Percentiles rank a stretch among this genome's conserved stretches.
Conservation (phyloP, 164 flowering plant genomes). For the Stephania cephalantha region DNA sequence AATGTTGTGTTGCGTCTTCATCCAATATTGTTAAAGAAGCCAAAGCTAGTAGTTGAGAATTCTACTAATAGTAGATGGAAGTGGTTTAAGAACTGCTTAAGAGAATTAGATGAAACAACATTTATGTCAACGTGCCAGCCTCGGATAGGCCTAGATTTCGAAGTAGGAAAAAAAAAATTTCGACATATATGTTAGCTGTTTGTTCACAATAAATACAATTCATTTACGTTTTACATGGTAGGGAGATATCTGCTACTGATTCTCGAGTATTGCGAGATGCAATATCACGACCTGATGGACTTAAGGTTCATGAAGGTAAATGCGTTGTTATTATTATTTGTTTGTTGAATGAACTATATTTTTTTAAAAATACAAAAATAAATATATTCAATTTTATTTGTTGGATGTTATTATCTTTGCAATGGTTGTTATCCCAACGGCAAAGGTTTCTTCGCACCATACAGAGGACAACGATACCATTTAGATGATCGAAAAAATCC, state of each 20-base stretch:
- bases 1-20: background rate
- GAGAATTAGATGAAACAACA: background rate
- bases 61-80: background rate
- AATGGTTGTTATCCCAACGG: background rate
- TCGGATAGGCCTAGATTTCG: background rate
- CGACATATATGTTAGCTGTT: background rate
- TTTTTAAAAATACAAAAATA: background rate
- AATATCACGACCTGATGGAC: background rate
- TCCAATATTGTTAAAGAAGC: background rate
- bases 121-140: background rate
- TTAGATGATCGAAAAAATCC: background rate
- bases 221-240: background rate
- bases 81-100: background rate
- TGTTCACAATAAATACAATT: background rate
- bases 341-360: background rate
- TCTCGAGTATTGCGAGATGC: background rate
- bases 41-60: background rate
- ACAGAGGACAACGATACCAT: background rate
- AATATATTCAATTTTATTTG: background rate
- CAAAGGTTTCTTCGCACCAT: background rate
- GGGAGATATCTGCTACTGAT: background rate
- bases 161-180: background rate
- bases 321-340: background rate
- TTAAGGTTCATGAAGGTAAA: background rate
- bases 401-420: background rate